Conservation (phyloP, 495 filamentous ascomycete genomes). For the Aspergillus sclerotiicarbonarius region DNA sequence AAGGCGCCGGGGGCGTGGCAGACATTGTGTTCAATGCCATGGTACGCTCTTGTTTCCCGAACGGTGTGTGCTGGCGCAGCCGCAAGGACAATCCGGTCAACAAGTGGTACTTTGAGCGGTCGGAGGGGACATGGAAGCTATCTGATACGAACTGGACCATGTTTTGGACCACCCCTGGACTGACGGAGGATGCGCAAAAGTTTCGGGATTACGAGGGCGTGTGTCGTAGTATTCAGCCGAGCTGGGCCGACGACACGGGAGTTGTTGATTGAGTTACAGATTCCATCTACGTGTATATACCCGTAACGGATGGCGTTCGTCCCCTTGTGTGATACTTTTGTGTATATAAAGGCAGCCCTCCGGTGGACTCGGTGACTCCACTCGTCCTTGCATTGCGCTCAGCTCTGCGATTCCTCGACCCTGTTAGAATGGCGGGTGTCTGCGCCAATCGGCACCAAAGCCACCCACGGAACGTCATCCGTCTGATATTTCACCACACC, state of each 20-base stretch:
- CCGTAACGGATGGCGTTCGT: too few relatives aligned
- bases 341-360: too few relatives aligned
- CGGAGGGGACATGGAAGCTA: constrained; percentile 77
- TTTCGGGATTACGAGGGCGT: constrained; percentile 82
- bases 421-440: too few relatives aligned
- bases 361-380: too few relatives aligned
- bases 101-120: constrained; percentile 95
- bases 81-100: constrained; percentile 81
- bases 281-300: too few relatives aligned
- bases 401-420: too few relatives aligned
- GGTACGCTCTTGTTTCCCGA: constrained; percentile 81
- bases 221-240: constrained; percentile 74
- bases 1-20: constrained; percentile 89
- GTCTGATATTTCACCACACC: too few relatives aligned
- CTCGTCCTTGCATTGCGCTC: too few relatives aligned
- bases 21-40: constrained; percentile 96
- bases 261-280: constrained; percentile 49
- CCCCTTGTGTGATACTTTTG: too few relatives aligned
- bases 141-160: constrained; percentile 82
- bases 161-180: constrained; percentile 88
- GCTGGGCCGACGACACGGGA: constrained; percentile 74
- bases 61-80: constrained; percentile 78
- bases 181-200: constrained; percentile 47
- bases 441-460: too few relatives aligned
- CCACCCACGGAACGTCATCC: too few relatives aligned